Conservation (phyloP, 805 yeast genomes). For the Candida arabinofermentans region DNA sequence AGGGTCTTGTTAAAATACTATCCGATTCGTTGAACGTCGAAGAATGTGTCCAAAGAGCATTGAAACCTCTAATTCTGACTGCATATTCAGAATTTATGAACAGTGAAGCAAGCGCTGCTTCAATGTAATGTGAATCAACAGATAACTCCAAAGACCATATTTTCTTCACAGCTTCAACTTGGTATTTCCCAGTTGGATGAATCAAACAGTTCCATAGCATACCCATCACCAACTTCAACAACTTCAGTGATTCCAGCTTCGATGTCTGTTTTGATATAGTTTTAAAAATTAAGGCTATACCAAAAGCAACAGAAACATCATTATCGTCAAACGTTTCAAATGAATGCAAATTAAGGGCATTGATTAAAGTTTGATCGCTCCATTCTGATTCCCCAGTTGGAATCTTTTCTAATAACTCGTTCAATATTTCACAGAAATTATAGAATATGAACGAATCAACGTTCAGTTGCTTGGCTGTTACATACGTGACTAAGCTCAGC, state of each 20-base stretch:
- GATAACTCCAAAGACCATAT: slow-evolving; percentile 59
- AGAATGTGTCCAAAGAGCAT: slow-evolving; percentile 73
- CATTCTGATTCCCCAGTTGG: slow-evolving; percentile 36
- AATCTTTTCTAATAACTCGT: slow-evolving; percentile 38
- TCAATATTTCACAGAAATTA: slow-evolving; percentile 32
- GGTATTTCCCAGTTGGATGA: slow-evolving; percentile 49
- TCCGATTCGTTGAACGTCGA: slow-evolving; percentile 44
- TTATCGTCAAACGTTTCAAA: slow-evolving; percentile 9
- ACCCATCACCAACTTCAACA: slow-evolving; percentile 39
- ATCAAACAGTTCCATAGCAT: slow-evolving; percentile 54
- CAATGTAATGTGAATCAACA: slow-evolving; percentile 52
- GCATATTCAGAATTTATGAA: slow-evolving; percentile 40
- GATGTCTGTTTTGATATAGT: slow-evolving; percentile 31
- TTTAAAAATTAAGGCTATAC: slow-evolving; percentile 38
- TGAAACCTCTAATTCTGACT: slow-evolving; percentile 50
- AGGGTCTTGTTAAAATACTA: slow-evolving; percentile 53
- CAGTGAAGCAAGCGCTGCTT: slow-evolving; percentile 64
- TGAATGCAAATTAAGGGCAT: slow-evolving; percentile 26
- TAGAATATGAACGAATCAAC: slow-evolving; percentile 23
- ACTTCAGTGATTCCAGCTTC: slow-evolving; percentile 31
- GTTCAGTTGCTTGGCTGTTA: slow-evolving; percentile 16
- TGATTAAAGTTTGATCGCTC: slow-evolving; percentile 25
- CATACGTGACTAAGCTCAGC: slow-evolving; percentile 28
- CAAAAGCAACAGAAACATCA: slow-evolving; percentile 36
- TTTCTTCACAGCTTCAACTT: slow-evolving; percentile 65